phyloP scores from a whole-genome alignment of 1,139 yeast genomes.

The Pichia terricola region DNA sequence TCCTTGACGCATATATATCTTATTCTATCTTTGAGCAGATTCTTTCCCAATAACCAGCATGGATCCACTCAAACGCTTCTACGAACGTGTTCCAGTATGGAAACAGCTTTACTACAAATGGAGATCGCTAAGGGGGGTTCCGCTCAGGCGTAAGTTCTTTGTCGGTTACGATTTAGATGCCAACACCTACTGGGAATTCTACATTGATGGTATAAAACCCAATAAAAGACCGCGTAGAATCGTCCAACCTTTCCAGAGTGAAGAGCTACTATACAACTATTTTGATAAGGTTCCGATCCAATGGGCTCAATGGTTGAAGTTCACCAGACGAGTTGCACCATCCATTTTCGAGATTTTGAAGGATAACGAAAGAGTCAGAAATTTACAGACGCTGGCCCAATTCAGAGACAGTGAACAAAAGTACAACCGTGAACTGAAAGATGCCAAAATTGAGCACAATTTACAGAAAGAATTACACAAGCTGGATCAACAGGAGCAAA shows the following conservation, averaged over 20 bases:
- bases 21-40: no score
- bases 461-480: conserved; percentile 18
- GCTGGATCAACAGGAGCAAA: conserved; percentile 5
- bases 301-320: conserved; percentile 76
- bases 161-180: conserved; percentile 70
- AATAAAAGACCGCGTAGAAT: conserved; percentile 37
- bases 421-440: conserved; percentile 10
- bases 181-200: conserved; percentile 79
- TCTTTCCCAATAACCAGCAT: no score
- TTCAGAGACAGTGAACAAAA: conserved; percentile 49
- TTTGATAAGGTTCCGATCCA: conserved; percentile 50
- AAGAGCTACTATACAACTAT: conserved; percentile 40
- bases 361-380: conserved; percentile 49
- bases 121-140: conserved; percentile 53
- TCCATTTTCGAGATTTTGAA: conserved; percentile 48
- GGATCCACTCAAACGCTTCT: no score
- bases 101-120: conserved; percentile 44
- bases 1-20: no score
- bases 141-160: conserved; percentile 46
- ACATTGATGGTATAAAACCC: conserved; percentile 31
- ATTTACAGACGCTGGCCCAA: conserved; percentile 45
- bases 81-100: conserved; percentile 19
- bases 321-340: conserved; percentile 53
- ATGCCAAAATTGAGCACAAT: conserved; percentile 13
- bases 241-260: conserved; percentile 36